A percentile compares a stretch with the other conserved stretches of the same genome.
Conservation (phyloP, 2,329 filamentous ascomycete species). For the Microsporum audouinii region DNA sequence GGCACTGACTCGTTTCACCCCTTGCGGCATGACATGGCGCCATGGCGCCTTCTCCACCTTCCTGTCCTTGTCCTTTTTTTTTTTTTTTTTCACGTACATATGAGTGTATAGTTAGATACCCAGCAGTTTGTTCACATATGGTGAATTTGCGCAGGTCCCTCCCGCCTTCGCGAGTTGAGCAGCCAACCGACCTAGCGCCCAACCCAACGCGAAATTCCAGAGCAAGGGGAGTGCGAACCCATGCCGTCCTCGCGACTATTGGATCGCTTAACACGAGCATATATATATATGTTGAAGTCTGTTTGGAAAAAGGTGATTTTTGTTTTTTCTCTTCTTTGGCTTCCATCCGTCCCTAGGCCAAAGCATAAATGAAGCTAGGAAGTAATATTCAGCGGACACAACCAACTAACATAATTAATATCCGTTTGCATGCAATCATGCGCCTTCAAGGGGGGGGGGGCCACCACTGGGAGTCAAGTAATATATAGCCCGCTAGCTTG, state of each 20-base stretch:
- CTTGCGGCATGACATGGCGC: not conserved
- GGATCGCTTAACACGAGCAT: not conserved
- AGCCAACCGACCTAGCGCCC: not conserved
- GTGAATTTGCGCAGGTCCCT: not conserved
- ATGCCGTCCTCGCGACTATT: not conserved
- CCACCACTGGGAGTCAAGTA: no score
- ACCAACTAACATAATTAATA: no score
- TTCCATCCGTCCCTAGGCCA: not conserved
- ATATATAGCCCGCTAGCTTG: no score
- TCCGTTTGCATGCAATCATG: not conserved
- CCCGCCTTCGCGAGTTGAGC: no score
- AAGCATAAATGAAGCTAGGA: not conserved
- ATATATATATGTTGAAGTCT: not conserved
- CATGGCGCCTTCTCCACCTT: not conserved
- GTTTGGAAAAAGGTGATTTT: not conserved
- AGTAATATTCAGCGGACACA: not conserved
- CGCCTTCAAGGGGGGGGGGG: not conserved
- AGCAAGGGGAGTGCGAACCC: not conserved
- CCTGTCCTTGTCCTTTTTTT: not conserved
- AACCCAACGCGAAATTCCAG: not conserved
- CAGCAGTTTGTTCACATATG: not conserved
- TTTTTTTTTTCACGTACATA: no score
- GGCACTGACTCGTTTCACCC: not conserved
- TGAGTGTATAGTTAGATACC: not conserved
- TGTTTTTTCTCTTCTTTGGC: not conserved